phyloP scores from a whole-genome alignment of 2,329 filamentous ascomycete genomes.

The Monosporascus sp. region DNA sequence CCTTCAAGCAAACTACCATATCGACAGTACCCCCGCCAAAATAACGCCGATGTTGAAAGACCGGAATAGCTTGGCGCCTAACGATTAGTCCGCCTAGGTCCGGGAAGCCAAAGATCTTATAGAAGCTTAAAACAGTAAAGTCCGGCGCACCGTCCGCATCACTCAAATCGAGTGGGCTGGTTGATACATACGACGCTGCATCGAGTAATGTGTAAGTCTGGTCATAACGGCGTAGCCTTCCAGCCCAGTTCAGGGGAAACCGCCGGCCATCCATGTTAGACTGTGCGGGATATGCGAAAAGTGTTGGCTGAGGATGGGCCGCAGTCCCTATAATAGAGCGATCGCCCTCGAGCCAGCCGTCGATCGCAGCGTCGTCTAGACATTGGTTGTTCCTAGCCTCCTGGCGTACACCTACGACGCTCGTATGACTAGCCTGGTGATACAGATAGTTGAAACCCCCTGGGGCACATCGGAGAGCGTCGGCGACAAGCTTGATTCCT shows the following conservation, averaged over 20 bases:
- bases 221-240: slow-evolving; percentile 33
- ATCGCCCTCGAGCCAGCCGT: slow-evolving; percentile 53
- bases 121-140: slow-evolving; percentile 82
- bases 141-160: slow-evolving; percentile 62
- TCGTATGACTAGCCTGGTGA: slow-evolving; percentile 81
- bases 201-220: slow-evolving; percentile 68
- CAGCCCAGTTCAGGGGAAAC: slow-evolving; percentile 66
- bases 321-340: slow-evolving; percentile 23
- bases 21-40: slow-evolving; percentile 96
- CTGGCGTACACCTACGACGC: slow-evolving; percentile 74
- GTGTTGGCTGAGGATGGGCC: slow-evolving; percentile 20
- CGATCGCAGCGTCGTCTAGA: slow-evolving; percentile 59
- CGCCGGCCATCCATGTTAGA: slow-evolving; percentile 87
- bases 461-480: slow-evolving; percentile 64
- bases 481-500: slow-evolving; percentile 60
- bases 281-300: slow-evolving; percentile 83
- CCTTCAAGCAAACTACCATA: slow-evolving; percentile 71
- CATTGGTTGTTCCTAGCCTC: slow-evolving; percentile 61
- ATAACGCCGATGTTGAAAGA: slow-evolving; percentile 66
- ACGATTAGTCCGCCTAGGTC: slow-evolving; percentile 84
- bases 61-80: slow-evolving; percentile 59
- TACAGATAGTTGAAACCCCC: slow-evolving; percentile 79
- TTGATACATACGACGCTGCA: slow-evolving; percentile 75
- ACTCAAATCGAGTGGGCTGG: slow-evolving; percentile 67
- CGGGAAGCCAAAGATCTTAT: slow-evolving; percentile 98